phyloP scores from a whole-genome alignment of 2,329 filamentous ascomycete genomes.

The Hirsutella thompsonii region DNA sequence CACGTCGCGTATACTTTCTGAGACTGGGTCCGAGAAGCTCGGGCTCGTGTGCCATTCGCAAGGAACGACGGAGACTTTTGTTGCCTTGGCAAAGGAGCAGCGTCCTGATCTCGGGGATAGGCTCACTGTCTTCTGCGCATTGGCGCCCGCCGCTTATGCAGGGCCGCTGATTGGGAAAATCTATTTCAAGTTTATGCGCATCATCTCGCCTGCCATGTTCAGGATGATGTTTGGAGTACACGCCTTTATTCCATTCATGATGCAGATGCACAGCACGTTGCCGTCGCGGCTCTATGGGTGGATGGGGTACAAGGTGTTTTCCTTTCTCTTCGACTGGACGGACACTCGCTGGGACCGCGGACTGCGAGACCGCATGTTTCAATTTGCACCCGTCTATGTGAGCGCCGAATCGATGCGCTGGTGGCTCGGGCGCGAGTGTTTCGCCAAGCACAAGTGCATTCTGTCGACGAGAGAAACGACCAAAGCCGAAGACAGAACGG shows the following conservation, averaged over 20 bases:
- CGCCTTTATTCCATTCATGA: slow-evolving; percentile 88
- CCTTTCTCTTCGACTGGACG: slow-evolving; percentile 79
- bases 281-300: slow-evolving; percentile 59
- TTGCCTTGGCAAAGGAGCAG: slow-evolving; percentile 82
- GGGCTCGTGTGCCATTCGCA: slow-evolving; percentile 82
- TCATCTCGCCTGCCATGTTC: slow-evolving; percentile 66
- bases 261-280: slow-evolving; percentile 61
- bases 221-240: slow-evolving; percentile 81
- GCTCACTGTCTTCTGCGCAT: slow-evolving; percentile 78
- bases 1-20: slow-evolving; percentile 62
- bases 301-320: slow-evolving; percentile 80
- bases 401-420: slow-evolving; percentile 84
- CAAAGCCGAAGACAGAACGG: slow-evolving; percentile 46
- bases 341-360: slow-evolving; percentile 75
- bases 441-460: slow-evolving; percentile 70
- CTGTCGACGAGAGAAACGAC: slow-evolving; percentile 63
- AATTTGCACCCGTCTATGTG: slow-evolving; percentile 85
- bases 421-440: slow-evolving; percentile 87
- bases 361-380: slow-evolving; percentile 72
- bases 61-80: slow-evolving; percentile 78
- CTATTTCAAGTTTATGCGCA: slow-evolving; percentile 84
- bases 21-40: slow-evolving; percentile 74
- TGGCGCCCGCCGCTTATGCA: slow-evolving; percentile 83
- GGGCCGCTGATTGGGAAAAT: slow-evolving; percentile 75
- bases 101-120: slow-evolving; percentile 71